Percentiles rank a stretch among this genome's conserved stretches.
Evolutionary conservation across 2,329 filamentous ascomycete genomes (phyloP).

Genomic region (Diatrype stigma): DNA sequence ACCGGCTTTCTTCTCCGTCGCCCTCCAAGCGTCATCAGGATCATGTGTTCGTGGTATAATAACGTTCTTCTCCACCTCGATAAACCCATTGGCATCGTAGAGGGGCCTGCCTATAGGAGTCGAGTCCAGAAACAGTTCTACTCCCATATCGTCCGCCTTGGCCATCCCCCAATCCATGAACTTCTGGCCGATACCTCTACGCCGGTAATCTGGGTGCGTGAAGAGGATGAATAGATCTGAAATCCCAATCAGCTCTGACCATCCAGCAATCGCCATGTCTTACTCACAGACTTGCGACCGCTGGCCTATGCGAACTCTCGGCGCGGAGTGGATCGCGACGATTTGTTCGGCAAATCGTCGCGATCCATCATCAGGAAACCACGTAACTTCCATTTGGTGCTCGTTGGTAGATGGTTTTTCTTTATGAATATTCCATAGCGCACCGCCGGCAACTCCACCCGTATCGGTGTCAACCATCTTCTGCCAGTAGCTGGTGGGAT

Average conservation of each 20-base stretch:
- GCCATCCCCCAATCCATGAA: constrained; percentile 21
- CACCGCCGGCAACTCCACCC: constrained; percentile 22
- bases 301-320: constrained; percentile 11
- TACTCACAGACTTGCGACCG: constrained; percentile 19
- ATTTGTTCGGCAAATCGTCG: constrained; percentile 17
- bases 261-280: background rate
- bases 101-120: constrained; percentile 14
- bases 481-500: constrained; percentile 25
- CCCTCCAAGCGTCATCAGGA: constrained; percentile 20
- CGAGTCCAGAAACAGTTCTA: constrained; percentile 21
- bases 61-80: constrained; percentile 17
- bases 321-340: constrained; percentile 7
- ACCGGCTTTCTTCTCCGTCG: constrained; percentile 35
- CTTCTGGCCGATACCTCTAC: constrained; percentile 16
- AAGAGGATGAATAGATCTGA: constrained; percentile 21
- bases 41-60: constrained; percentile 14
- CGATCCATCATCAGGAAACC: constrained; percentile 28
- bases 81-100: constrained; percentile 18
- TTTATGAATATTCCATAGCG: constrained; percentile 26
- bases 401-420: constrained; percentile 23
- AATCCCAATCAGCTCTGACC: background rate
- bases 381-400: constrained; percentile 16
- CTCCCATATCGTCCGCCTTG: constrained; percentile 16
- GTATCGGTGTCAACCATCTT: constrained; percentile 27
- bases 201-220: constrained; percentile 18